These are phyloP conservation scores for Pluteus cervinus DNA, from an alignment of 768 basidiomycete species.

Conservation along the genomic window DNA sequence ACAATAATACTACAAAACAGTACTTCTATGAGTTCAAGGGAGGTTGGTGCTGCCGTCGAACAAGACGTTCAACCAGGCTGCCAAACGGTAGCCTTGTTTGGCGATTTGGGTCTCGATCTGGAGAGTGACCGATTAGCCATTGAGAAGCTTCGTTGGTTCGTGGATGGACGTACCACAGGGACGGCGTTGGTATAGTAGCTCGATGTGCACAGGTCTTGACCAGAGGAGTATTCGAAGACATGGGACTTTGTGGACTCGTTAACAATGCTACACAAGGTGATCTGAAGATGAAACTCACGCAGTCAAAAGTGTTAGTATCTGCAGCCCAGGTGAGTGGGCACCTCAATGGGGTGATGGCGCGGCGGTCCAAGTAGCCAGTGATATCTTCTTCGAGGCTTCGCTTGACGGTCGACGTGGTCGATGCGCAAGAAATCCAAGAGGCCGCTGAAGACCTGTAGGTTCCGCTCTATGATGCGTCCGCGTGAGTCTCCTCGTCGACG, in stretches of 20 bases:
- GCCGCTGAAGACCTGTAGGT: conserved; percentile 22
- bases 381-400: conserved; percentile 27
- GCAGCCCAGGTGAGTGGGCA: conserved; percentile 44
- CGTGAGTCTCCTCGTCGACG: neutral
- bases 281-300: conserved; percentile 20
- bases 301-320: conserved; percentile 40
- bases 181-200: conserved; percentile 29
- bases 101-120: conserved; percentile 42
- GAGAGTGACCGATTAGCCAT: conserved; percentile 5
- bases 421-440: conserved; percentile 35
- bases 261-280: conserved; percentile 1
- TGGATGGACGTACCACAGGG: conserved; percentile 23
- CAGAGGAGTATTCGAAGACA: conserved; percentile 34
- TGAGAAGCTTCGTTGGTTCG: neutral
- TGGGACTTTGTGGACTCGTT: conserved; percentile 22
- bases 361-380: conserved; percentile 17
- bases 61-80: conserved; percentile 45
- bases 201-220: conserved; percentile 40
- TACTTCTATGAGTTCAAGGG: conserved; percentile 24
- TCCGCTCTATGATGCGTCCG: conserved; percentile 20
- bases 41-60: conserved; percentile 34
- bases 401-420: conserved; percentile 23
- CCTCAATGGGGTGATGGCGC: conserved; percentile 31
- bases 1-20: too few species aligned
- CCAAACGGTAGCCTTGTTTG: conserved; percentile 41